Evolutionary conservation across 2,329 filamentous ascomycete genomes (phyloP).

Genomic region (Setomelanomma holmii): DNA sequence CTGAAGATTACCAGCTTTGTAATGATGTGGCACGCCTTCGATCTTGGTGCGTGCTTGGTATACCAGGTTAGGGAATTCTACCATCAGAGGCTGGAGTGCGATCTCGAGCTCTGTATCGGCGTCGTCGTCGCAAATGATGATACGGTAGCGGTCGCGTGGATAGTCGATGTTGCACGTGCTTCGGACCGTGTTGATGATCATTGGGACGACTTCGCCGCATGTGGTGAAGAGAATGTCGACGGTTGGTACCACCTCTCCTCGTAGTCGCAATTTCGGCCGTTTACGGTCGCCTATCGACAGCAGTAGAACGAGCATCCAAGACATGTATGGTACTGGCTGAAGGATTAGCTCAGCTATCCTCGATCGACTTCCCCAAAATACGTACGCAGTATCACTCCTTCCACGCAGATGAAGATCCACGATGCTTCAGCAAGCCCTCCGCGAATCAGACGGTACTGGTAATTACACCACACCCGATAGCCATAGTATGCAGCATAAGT

Average conservation of each 20-base stretch:
- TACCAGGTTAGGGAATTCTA: slow-evolving; percentile 3
- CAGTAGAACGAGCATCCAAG: slow-evolving; percentile 6
- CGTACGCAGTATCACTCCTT: slow-evolving; percentile 4
- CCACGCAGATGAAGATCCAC: slow-evolving; percentile 8
- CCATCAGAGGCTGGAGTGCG: slow-evolving; percentile 4
- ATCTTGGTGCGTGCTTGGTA: slow-evolving; percentile 8
- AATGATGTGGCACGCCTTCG: slow-evolving; percentile 4
- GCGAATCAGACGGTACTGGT: slow-evolving; percentile 2
- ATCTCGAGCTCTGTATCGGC: slow-evolving; percentile 1
- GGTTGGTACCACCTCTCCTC: slow-evolving; percentile 5
- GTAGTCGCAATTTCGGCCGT: slow-evolving; percentile 5
- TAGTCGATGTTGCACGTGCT: slow-evolving; percentile 9
- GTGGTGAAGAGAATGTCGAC: slow-evolving; percentile 9
- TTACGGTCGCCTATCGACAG: slow-evolving; percentile 5
- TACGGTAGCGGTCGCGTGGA: slow-evolving; percentile 4
- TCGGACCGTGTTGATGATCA: slow-evolving; percentile 8
- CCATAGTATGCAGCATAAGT: slow-evolving; percentile 6
- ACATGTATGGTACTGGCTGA: slow-evolving; percentile 3
- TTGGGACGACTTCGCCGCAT: slow-evolving; percentile 6
- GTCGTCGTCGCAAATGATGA: slow-evolving; percentile 8
- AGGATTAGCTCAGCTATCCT: not conserved
- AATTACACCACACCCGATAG: slow-evolving; percentile 7
- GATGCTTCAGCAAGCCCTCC: slow-evolving; percentile 5
- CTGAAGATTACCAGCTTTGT: slow-evolving; percentile 10
- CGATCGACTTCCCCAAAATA: not conserved